Evolutionary conservation across 2,329 filamentous ascomycete species (phyloP).

Genomic region (Apiospora sp.): DNA sequence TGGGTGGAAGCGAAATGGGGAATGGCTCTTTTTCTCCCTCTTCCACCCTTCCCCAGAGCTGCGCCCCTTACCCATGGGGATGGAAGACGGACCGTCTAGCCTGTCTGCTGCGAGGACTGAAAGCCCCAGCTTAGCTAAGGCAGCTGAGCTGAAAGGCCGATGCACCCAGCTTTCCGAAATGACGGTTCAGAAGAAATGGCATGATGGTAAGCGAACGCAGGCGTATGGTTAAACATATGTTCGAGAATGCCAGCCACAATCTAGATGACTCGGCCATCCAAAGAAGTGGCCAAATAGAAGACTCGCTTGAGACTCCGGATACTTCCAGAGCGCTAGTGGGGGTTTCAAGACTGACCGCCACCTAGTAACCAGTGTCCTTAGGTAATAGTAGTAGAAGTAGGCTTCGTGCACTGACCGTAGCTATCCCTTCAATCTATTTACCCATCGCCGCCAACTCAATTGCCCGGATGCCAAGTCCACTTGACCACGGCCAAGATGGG

Average conservation of each 20-base stretch:
- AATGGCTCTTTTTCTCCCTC: not conserved
- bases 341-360: not conserved
- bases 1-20: constrained; percentile 9
- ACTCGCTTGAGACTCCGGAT: not conserved
- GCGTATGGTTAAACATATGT: not conserved
- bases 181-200: not conserved
- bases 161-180: not conserved
- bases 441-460: not conserved
- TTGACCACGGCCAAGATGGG: not conserved
- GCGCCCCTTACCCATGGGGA: constrained; percentile 18
- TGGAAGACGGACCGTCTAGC: constrained; percentile 22
- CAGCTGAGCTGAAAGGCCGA: constrained; percentile 6
- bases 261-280: not conserved
- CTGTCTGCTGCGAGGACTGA: not conserved
- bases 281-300: no score
- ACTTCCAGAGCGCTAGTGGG: not conserved
- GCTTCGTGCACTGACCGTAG: not conserved
- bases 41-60: constrained; percentile 15
- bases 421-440: not conserved
- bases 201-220: not conserved
- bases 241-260: constrained; percentile 11
- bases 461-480: not conserved
- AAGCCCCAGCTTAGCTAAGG: constrained; percentile 9
- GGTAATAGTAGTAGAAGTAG: not conserved
- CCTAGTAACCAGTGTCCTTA: not conserved